A percentile compares a stretch with the other conserved stretches of the same genome.
phyloP scores from a whole-genome alignment of 768 basidiomycete genomes.

The Agaricus bisporus region DNA sequence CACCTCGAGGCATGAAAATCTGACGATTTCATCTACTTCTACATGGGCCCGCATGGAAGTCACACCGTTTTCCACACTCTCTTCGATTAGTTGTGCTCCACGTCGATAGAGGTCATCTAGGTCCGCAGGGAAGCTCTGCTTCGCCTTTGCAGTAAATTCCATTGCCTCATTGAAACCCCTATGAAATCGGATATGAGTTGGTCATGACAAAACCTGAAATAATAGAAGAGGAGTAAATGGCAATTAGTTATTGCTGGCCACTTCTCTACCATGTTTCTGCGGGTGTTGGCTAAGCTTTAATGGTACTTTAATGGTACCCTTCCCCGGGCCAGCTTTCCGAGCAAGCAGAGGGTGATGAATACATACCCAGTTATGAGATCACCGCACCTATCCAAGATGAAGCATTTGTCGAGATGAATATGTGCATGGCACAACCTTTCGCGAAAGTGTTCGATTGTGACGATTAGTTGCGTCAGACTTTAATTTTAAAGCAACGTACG shows the following conservation, averaged over 20 bases:
- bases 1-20: slow-evolving; percentile 46
- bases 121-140: slow-evolving; percentile 39
- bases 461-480: not conserved
- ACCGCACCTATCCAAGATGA: slow-evolving; percentile 51
- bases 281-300: too few species aligned
- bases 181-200: slow-evolving; percentile 9
- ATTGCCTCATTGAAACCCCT: slow-evolving; percentile 56
- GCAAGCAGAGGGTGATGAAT: not conserved
- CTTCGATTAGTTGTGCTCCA: slow-evolving; percentile 46
- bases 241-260: not conserved
- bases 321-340: not conserved
- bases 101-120: slow-evolving; percentile 42
- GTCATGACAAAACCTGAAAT: not conserved
- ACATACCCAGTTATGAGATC: slow-evolving; percentile 46
- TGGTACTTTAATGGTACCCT: not conserved
- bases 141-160: slow-evolving; percentile 42
- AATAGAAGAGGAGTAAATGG: not conserved
- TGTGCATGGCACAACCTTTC: slow-evolving; percentile 51
- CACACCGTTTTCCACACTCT: slow-evolving; percentile 57
- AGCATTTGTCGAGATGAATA: slow-evolving; percentile 66
- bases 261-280: not conserved
- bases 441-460: slow-evolving; percentile 9
- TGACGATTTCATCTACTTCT: slow-evolving; percentile 53
- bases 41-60: slow-evolving; percentile 66
- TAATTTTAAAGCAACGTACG: slow-evolving; percentile 16